Base-by-base conservation (phyloP, 768 basidiomycete genomes). In the Calvatia gigantea region DNA sequence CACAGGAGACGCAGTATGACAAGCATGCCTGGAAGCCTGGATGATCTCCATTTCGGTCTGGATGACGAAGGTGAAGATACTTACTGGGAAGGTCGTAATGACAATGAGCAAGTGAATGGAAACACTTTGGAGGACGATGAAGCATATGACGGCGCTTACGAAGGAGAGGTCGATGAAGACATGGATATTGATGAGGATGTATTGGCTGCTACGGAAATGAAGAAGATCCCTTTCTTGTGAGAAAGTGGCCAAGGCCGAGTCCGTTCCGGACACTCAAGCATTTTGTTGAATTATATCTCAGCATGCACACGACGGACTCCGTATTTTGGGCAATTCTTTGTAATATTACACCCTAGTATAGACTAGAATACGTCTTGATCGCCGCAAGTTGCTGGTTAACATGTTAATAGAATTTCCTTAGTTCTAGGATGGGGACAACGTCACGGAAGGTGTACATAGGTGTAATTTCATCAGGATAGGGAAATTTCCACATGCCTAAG, bases 11-110 rank as follows among this genome's bases (percentile, higher is more conserved):
- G 80, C 64, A 91, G 91, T 60, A 81, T 87, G 69, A 82, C 83
- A 39, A 93, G 91, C 65, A 93, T 95, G 88, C 92, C 91, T 11
- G 92, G 92, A 28, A 87, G 89, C 19, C 69, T 93, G 57, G 60
- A 64, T 42, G 70, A 86, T 58, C 75, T 78, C 63, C 73, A 81
- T 46, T 82, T 84, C 58, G 81, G 73, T 14, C 68, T 81, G 58
- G 80, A 81, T 39, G 80, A 82, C 9, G 79, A 76, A 6, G 82
- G 81, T 7, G 73, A 72, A 0, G 73, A 68, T 29, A 69, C 67
- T 12, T 64, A 61, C 1, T 70, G 69, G 8, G 67, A 70, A 3
- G 69, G 70, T n/a, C 65, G 64, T 1, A 68, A 69, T 6, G 70
- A 67, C 27, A 63, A 58, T 17, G 70, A 67, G 14, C 68, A 70